Percentiles rank a stretch among this genome's conserved stretches.
Conservation (phyloP, 441 rosid species). For the Croton laevigatus region DNA sequence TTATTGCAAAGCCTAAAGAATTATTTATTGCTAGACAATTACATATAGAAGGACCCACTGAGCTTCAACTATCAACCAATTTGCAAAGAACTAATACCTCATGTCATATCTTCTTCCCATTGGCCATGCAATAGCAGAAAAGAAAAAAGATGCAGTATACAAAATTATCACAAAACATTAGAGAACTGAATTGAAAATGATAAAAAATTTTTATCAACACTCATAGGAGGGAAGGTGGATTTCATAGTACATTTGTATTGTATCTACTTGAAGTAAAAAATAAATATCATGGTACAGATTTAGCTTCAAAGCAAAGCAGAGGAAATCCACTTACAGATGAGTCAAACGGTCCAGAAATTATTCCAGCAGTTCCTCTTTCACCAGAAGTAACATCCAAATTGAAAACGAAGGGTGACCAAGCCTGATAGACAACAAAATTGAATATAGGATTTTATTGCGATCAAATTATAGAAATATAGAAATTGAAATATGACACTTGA, state of each 20-base stretch:
- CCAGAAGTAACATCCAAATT: slow-evolving; percentile 35
- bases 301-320: not conserved
- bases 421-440: slow-evolving; percentile 37
- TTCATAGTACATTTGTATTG: too few relatives aligned
- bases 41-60: not conserved
- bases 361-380: slow-evolving; percentile 36
- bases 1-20: not conserved
- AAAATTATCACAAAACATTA: not conserved
- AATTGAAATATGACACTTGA: not conserved
- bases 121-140: not conserved
- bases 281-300: not conserved
- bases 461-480: not conserved
- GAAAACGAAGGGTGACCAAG: slow-evolving; percentile 67
- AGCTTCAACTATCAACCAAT: not conserved
- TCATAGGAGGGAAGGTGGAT: not conserved
- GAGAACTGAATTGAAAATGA: not conserved
- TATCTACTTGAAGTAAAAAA: not conserved
- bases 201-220: not conserved
- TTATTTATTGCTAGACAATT: not conserved
- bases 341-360: slow-evolving; percentile 36
- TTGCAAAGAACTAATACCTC: not conserved
- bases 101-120: not conserved
- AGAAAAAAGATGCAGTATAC: not conserved
- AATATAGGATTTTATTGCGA: not conserved
- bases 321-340: slow-evolving; percentile 34